A percentile compares a stretch with the other conserved stretches of the same genome.
Conservation (phyloP, 352 stramenopile species). For the Phytophthora megakarya region DNA sequence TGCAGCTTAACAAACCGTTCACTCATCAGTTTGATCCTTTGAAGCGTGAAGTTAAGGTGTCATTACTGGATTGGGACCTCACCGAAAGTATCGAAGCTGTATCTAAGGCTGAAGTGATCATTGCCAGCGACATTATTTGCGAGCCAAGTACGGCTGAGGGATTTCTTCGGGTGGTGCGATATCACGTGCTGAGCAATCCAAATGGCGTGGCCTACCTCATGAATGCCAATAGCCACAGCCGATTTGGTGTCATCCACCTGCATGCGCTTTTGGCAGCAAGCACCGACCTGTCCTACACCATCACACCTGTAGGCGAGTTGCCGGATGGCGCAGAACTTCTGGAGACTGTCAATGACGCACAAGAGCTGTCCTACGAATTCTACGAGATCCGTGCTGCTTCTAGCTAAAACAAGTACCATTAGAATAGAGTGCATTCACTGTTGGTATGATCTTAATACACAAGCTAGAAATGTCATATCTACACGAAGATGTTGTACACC, state of each 20-base stretch:
- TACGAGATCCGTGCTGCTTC: slow-evolving; percentile 73
- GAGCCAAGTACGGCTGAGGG: slow-evolving; percentile 85
- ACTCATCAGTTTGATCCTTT: slow-evolving; percentile 62
- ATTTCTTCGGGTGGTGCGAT: slow-evolving; percentile 78
- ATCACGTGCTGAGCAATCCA: slow-evolving; percentile 49
- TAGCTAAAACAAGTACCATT: slow-evolving; percentile 16
- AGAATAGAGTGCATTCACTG: slow-evolving; percentile 19
- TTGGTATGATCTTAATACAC: slow-evolving; percentile 1
- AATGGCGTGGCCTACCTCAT: slow-evolving; percentile 81
- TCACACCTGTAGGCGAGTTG: slow-evolving; percentile 70
- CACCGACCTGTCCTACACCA: slow-evolving; percentile 64
- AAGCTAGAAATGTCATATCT: slow-evolving; percentile 14
- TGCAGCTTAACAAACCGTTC: slow-evolving; percentile 74
- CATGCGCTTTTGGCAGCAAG: slow-evolving; percentile 65
- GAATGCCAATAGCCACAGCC: slow-evolving; percentile 87
- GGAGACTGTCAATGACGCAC: slow-evolving; percentile 74
- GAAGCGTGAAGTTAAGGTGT: slow-evolving; percentile 60
- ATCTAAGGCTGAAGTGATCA: slow-evolving; percentile 76
- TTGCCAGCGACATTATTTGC: slow-evolving; percentile 89
- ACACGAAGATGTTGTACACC: slow-evolving; percentile 67
- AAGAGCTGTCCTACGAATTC: slow-evolving; percentile 86
- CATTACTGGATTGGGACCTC: slow-evolving; percentile 79
- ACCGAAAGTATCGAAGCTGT: slow-evolving; percentile 63
- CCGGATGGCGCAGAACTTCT: slow-evolving; percentile 65
- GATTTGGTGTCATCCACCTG: slow-evolving; percentile 80